Conservation (phyloP, 1,284 basidiomycete species). For the Chiua sp. region DNA sequence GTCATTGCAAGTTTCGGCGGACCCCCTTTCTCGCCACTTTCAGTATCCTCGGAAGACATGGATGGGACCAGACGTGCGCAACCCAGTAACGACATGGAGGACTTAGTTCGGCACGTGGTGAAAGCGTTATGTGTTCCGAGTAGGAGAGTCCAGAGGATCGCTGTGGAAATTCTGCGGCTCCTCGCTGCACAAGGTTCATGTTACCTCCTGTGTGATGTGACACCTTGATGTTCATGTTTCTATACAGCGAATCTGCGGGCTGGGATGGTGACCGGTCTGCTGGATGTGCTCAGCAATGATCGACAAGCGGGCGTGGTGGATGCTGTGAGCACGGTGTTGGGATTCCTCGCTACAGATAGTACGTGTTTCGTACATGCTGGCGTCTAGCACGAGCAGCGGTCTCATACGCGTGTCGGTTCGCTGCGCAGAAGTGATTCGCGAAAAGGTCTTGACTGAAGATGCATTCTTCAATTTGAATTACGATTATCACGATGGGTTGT, state of each 20-base stretch:
- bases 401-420: not conserved
- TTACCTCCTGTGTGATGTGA: not conserved
- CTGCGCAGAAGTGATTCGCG: conserved; percentile 20
- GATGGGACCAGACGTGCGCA: not conserved
- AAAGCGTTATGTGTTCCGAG: conserved; percentile 20
- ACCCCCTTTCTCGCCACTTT: not conserved
- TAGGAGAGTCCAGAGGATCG: conserved; percentile 21
- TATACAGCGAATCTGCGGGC: conserved; percentile 12
- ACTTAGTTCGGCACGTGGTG: conserved; percentile 22
- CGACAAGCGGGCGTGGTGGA: conserved; percentile 23
- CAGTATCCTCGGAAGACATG: not conserved
- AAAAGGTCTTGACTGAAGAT: conserved; percentile 15
- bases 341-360: conserved; percentile 20
- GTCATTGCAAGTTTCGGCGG: conserved; percentile 9
- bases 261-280: conserved; percentile 15
- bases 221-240: not conserved
- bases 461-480: conserved; percentile 21
- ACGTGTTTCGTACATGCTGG: not conserved
- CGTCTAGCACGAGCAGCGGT: not conserved
- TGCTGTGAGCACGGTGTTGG: conserved; percentile 18
- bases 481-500: conserved; percentile 26
- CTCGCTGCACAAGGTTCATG: conserved; percentile 22
- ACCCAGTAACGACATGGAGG: not conserved
- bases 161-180: conserved; percentile 14
- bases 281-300: conserved; percentile 21